Base-by-base conservation (phyloP, 768 basidiomycete species). In the Lactifluus subvellereus region DNA sequence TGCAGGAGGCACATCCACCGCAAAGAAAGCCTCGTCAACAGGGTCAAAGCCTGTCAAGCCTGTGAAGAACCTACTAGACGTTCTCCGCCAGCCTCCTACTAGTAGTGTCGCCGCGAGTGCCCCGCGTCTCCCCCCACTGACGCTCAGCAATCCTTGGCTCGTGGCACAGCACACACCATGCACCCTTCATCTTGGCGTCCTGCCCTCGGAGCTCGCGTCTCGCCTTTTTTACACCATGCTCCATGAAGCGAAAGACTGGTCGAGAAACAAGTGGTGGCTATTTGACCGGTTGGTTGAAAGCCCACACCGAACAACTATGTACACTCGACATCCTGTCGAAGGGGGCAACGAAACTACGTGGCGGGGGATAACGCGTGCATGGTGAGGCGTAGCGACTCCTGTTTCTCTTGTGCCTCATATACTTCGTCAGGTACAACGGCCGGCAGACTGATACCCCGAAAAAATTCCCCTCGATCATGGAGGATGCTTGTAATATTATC, bases 221-320 rank as follows among this genome's bases (percentile, higher is more conserved):
- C 78, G 77, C 54, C 76, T 93, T 22, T 93, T 89, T 72, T 85
- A 91, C 66, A 79, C 78, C 0, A 86, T 93, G 88, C 63, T 87
- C 14, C 78, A 84, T 53, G 75, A 78, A 16, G 84, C 89, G 20
- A 77, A 74, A 45, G 68, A 73, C 8, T 93, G 90, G 91, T 75
- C 80, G 65, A 77, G 83, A 54, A 90, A 88, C 64, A 88, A 85
- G 68, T 93, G 91, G 91, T 92, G 86, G 86, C 78, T 93, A 20
- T 87, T 89, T 72, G 89, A 93, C 69, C 79, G 85, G 22, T 64
- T 92, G 14, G 91, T 92, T 2, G 89, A 92, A 73, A 90, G 88
- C 67, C 89, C 91, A 4, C 91, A 93, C 74, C 78, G 83, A n/a
- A 89, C 91, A 1, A 82, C 87, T 1, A 91, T 92, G 73, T 93